Percentiles rank a stretch among this genome's conserved stretches.
These are phyloP conservation scores for Crithidia fasciculata DNA, from an alignment of 208 protist species.

Conservation along the genomic window DNA sequence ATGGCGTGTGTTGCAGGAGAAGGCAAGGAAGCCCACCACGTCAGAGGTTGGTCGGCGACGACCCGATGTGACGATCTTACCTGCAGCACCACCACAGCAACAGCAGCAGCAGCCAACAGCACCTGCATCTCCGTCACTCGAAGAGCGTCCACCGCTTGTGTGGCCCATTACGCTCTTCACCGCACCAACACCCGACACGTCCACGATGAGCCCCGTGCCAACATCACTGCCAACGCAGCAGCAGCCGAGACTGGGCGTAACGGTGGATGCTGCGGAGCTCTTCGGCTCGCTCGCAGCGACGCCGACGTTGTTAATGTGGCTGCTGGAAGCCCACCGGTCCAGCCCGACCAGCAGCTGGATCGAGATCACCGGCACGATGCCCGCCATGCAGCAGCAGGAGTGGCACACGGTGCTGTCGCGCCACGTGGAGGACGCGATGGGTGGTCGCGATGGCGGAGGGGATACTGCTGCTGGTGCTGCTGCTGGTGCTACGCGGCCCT, in stretches of 20 bases:
- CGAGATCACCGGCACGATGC: constrained; percentile 16
- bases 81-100: not conserved
- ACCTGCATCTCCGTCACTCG: not conserved
- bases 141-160: not conserved
- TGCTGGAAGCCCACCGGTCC: constrained; percentile 18
- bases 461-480: not conserved
- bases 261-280: constrained; percentile 23
- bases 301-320: constrained; percentile 19
- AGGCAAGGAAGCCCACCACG: not conserved
- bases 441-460: not conserved
- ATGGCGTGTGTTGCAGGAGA: not conserved
- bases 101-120: not conserved
- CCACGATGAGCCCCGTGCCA: too few relatives aligned
- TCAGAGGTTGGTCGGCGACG: not conserved
- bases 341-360: constrained; percentile 30
- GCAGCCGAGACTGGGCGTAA: not conserved
- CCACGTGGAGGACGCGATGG: not conserved
- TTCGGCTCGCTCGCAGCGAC: constrained; percentile 14
- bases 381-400: constrained; percentile 8
- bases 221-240: not conserved
- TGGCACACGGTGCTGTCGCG: constrained; percentile 16
- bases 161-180: constrained; percentile 8
- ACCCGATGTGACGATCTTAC: constrained; percentile 5
- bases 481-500: too few relatives aligned
- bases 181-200: not conserved